These are phyloP conservation scores for Thuja plicata DNA, from an alignment of 83 land plant species.

Conservation along the genomic window DNA sequence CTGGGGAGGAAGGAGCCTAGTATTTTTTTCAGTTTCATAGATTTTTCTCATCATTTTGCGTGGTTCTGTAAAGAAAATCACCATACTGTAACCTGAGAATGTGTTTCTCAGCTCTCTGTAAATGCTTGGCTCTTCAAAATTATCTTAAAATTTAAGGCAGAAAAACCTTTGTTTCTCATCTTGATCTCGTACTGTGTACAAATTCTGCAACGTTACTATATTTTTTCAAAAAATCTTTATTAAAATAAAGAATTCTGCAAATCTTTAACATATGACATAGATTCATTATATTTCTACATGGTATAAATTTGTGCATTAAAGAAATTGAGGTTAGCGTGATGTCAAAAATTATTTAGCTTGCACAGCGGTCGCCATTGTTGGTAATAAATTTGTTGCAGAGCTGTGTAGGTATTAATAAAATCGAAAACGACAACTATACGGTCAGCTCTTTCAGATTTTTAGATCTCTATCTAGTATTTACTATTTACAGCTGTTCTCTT, in stretches of 20 bases:
- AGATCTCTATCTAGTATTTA: background rate
- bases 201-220: too few relatives aligned
- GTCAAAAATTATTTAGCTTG: background rate
- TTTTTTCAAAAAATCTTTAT: too few relatives aligned
- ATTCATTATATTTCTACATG: too few relatives aligned
- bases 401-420: background rate
- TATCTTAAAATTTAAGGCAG: background rate
- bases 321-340: background rate
- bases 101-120: background rate
- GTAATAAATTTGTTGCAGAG: background rate
- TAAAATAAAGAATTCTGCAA: too few relatives aligned
- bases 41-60: background rate
- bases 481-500: background rate
- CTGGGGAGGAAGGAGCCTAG: background rate
- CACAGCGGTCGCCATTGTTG: background rate
- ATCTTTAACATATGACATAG: too few relatives aligned
- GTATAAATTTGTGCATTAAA: background rate
- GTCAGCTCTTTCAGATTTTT: background rate
- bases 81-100: background rate
- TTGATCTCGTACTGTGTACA: background rate
- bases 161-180: background rate
- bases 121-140: background rate
- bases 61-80: background rate
- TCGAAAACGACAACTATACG: background rate
- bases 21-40: background rate